Evolutionary conservation across 2,329 filamentous ascomycete species (phyloP).

Genomic region (Magnaporthales sp.): DNA sequence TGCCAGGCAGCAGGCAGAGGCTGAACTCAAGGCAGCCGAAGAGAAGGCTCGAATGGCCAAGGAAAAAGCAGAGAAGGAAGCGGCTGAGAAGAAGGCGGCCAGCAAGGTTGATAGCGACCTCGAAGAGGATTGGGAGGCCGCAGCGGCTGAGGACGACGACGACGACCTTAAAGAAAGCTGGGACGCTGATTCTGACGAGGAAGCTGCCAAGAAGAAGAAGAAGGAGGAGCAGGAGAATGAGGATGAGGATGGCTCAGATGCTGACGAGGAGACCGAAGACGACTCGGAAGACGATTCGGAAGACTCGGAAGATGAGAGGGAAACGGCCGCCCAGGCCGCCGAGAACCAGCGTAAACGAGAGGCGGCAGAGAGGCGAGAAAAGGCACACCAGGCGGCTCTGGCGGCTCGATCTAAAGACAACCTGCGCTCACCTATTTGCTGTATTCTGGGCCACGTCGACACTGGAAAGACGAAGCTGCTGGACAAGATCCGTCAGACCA

Average conservation of each 20-base stretch:
- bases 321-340: slow-evolving; percentile 65
- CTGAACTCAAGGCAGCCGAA: slow-evolving; percentile 51
- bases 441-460: slow-evolving; percentile 99
- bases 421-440: slow-evolving; percentile 95
- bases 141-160: slow-evolving; percentile 65
- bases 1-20: slow-evolving; percentile 59
- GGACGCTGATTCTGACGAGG: slow-evolving; percentile 78
- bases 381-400: slow-evolving; percentile 83
- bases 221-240: slow-evolving; percentile 22
- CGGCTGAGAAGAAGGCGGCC: slow-evolving; percentile 34
- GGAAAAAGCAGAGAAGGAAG: slow-evolving; percentile 48
- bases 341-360: slow-evolving; percentile 77
- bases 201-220: slow-evolving; percentile 34
- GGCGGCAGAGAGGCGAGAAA: slow-evolving; percentile 78
- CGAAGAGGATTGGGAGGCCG: slow-evolving; percentile 83
- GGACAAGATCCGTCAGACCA: slow-evolving; percentile 97
- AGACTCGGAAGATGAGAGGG: slow-evolving; percentile 56
- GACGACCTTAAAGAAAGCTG: slow-evolving; percentile 87
- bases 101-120: slow-evolving; percentile 53
- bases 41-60: slow-evolving; percentile 46
- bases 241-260: slow-evolving; percentile 29
- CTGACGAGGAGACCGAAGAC: slow-evolving; percentile 25
- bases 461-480: slow-evolving; percentile 99
- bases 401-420: slow-evolving; percentile 89
- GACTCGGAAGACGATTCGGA: slow-evolving; percentile 18